A percentile compares a stretch with the other conserved stretches of the same genome.
phyloP scores from a whole-genome alignment of 805 yeast genomes.

The Suhomyces canberraensis region DNA sequence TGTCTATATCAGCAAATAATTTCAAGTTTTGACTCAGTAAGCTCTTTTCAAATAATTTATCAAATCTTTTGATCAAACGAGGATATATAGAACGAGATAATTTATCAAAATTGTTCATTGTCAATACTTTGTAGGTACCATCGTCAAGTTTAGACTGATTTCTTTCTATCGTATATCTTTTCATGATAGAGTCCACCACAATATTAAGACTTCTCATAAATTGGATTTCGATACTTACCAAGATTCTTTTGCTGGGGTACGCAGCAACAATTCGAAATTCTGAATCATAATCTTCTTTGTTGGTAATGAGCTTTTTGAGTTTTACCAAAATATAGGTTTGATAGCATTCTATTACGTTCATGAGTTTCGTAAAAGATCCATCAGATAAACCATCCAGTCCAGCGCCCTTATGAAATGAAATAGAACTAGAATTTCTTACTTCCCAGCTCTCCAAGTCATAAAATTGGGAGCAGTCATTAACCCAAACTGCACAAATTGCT shows the following conservation, averaged over 20 bases:
- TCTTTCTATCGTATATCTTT: slow-evolving; percentile 32
- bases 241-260: slow-evolving; percentile 37
- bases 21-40: slow-evolving; percentile 37
- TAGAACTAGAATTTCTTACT: slow-evolving; percentile 6
- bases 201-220: slow-evolving; percentile 43
- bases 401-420: neutral
- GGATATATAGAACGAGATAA: slow-evolving; percentile 33
- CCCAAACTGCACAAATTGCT: slow-evolving; percentile 43
- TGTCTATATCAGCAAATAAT: slow-evolving; percentile 40
- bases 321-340: slow-evolving; percentile 32
- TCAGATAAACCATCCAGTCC: slow-evolving; percentile 3
- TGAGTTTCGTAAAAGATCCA: slow-evolving; percentile 30
- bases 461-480: slow-evolving; percentile 43
- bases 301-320: slow-evolving; percentile 24
- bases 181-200: slow-evolving; percentile 39
- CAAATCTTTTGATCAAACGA: slow-evolving; percentile 29
- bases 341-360: slow-evolving; percentile 35
- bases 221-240: slow-evolving; percentile 43
- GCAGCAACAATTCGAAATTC: slow-evolving; percentile 31
- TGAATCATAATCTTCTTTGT: slow-evolving; percentile 12
- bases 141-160: slow-evolving; percentile 16
- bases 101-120: slow-evolving; percentile 43
- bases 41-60: slow-evolving; percentile 32
- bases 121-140: slow-evolving; percentile 35
- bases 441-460: slow-evolving; percentile 44